Evolutionary conservation across 2,329 filamentous ascomycete genomes (phyloP).

Genomic region (Sporothrix schenckii): DNA sequence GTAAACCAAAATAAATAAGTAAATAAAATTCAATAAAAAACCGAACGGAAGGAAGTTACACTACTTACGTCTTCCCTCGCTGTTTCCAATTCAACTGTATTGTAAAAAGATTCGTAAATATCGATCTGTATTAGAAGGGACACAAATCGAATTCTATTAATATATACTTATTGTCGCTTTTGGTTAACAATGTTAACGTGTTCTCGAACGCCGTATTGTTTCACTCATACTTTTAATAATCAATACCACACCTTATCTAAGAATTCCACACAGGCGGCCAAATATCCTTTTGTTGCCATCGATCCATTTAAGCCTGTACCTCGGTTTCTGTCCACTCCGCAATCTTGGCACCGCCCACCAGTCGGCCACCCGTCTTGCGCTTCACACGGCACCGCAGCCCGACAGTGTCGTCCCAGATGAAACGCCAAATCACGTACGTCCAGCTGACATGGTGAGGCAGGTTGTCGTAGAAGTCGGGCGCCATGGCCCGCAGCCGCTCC

Average conservation of each 20-base stretch:
- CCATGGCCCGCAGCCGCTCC: constrained; percentile 74
- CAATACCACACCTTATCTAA: neutral
- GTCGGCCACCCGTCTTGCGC: constrained; percentile 73
- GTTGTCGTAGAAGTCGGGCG: constrained; percentile 87
- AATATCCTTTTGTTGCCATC: neutral
- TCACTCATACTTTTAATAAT: neutral
- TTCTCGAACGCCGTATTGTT: neutral
- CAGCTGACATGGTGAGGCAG: constrained; percentile 88
- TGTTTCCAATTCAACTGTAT: too few relatives aligned
- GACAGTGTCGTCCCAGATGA: constrained; percentile 86
- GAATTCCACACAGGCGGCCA: neutral
- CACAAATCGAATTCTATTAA: constrained; percentile 5
- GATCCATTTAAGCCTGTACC: constrained; percentile 55
- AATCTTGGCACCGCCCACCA: constrained; percentile 58
- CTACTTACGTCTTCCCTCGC: too few relatives aligned
- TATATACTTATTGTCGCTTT: constrained; percentile 10
- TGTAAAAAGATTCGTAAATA: too few relatives aligned
- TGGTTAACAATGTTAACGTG: neutral
- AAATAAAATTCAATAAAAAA: neutral
- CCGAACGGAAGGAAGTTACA: too few relatives aligned
- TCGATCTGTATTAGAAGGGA: too few relatives aligned
- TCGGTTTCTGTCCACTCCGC: constrained; percentile 69
- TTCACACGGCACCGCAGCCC: constrained; percentile 93
- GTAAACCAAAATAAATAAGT: too few relatives aligned
- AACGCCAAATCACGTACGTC: constrained; percentile 92